These are phyloP conservation scores for Fusarium sp. DNA, from an alignment of 2,329 filamentous ascomycete species.

Conservation along the genomic window DNA sequence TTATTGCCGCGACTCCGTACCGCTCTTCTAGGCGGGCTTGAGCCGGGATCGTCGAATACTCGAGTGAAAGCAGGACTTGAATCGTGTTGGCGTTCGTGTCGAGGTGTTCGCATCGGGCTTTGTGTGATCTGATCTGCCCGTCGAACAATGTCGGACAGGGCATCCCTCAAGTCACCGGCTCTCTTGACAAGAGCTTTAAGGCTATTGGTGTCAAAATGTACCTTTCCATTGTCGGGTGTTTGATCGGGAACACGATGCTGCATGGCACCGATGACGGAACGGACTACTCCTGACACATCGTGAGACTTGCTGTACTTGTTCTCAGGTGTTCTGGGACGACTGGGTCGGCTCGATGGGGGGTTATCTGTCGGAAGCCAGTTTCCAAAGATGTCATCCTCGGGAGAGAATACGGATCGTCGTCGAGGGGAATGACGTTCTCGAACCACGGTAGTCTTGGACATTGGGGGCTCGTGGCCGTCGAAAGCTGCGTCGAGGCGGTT, in stretches of 20 bases:
- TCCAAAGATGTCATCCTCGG: conserved; percentile 77
- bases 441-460: conserved; percentile 67
- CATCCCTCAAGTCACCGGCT: conserved; percentile 71
- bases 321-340: conserved; percentile 60
- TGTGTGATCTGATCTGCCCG: conserved; percentile 71
- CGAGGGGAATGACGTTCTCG: conserved; percentile 68
- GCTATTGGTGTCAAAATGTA: conserved; percentile 79
- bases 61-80: conserved; percentile 78
- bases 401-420: conserved; percentile 74
- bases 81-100: conserved; percentile 62
- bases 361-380: conserved; percentile 62
- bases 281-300: conserved; percentile 66
- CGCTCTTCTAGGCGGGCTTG: conserved; percentile 67
- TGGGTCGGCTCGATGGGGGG: conserved; percentile 55
- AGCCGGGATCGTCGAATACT: conserved; percentile 74
- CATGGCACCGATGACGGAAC: conserved; percentile 76
- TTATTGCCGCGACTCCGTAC: conserved; percentile 69
- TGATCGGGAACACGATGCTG: conserved; percentile 65
- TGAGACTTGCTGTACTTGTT: conserved; percentile 53
- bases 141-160: conserved; percentile 72
- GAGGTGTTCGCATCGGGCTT: conserved; percentile 68
- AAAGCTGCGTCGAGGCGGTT: conserved; percentile 62
- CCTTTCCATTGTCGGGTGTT: conserved; percentile 57
- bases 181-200: conserved; percentile 76
- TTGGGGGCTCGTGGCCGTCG: conserved; percentile 59